Evolutionary conservation across 352 stramenopile genomes (phyloP).

Genomic region (Pythium dissotocum): DNA sequence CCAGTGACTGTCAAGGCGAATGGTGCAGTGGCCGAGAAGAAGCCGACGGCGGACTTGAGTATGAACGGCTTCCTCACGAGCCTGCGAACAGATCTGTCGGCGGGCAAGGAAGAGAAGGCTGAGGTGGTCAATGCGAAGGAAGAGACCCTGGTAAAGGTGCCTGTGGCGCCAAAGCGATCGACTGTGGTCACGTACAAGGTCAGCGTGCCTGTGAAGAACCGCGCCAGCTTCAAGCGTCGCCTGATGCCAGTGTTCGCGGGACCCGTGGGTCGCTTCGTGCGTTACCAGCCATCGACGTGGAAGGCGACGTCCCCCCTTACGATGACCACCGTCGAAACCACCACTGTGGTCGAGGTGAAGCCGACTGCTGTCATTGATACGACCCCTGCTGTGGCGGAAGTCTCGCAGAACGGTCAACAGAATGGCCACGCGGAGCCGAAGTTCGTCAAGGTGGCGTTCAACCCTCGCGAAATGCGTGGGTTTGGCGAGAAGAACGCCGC

Average conservation of each 20-base stretch:
- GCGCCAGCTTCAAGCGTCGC: constrained; percentile 28
- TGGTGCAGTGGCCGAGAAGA: constrained; percentile 1
- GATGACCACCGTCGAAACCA: constrained; percentile 17
- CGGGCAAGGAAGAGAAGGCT: neutral
- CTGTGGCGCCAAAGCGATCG: constrained; percentile 5
- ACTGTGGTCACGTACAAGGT: constrained; percentile 24
- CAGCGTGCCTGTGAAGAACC: constrained; percentile 24
- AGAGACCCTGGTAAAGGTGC: constrained; percentile 18
- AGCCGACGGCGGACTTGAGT: constrained; percentile 35
- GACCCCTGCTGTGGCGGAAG: neutral
- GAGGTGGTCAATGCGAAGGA: neutral
- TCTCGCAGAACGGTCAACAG: neutral
- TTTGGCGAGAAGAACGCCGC: constrained; percentile 62
- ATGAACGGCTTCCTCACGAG: constrained; percentile 74
- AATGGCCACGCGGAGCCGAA: neutral
- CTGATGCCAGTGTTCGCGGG: constrained; percentile 26
- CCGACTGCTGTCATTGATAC: too few species aligned
- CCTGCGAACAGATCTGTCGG: constrained; percentile 41
- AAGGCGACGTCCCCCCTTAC: neutral
- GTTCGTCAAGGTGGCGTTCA: constrained; percentile 46
- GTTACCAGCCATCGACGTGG: constrained; percentile 39
- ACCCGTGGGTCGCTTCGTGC: constrained; percentile 24
- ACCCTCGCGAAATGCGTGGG: constrained; percentile 53
- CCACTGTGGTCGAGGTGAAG: neutral
- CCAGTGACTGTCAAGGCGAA: constrained; percentile 3